Percentiles rank a stretch among this genome's conserved stretches.
Conservation (phyloP, 495 filamentous ascomycete genomes). For the Bombardia bombarda region DNA sequence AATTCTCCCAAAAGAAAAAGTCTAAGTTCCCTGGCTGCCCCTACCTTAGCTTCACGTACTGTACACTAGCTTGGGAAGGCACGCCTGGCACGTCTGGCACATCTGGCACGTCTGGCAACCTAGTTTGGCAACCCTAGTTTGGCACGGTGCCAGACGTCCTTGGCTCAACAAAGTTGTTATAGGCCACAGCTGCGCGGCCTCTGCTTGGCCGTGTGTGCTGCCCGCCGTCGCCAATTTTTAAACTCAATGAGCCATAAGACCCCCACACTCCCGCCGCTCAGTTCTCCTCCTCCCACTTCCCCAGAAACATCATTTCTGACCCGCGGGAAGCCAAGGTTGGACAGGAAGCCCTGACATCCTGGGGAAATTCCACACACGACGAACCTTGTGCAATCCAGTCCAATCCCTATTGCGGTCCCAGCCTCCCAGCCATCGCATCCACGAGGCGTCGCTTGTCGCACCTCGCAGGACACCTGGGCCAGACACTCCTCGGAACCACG, state of each 20-base stretch:
- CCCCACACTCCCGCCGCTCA: conserved; percentile 25
- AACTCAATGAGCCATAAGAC: conserved; percentile 18
- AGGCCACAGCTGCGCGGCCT: not conserved
- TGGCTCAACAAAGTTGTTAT: no score
- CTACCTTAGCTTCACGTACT: no score
- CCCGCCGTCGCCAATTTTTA: conserved; percentile 9
- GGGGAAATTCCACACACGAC: conserved; percentile 8
- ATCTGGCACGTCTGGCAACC: no score
- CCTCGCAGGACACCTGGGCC: not conserved
- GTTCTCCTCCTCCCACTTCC: conserved; percentile 18
- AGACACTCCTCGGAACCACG: no score
- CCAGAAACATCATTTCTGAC: conserved; percentile 16
- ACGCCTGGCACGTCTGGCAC: no score
- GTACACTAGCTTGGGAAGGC: no score
- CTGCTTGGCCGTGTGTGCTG: conserved; percentile 7
- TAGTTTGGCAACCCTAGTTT: no score
- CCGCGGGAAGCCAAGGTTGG: conserved; percentile 19
- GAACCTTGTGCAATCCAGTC: not conserved
- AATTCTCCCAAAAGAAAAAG: no score
- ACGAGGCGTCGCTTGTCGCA: not conserved
- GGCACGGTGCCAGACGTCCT: no score
- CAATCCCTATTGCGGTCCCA: not conserved
- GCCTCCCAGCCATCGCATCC: not conserved
- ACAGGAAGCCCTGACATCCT: conserved; percentile 10
- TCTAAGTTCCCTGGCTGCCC: no score